Evolutionary conservation across 2,329 filamentous ascomycete species (phyloP).

Genomic region (Zasmidium cellare): DNA sequence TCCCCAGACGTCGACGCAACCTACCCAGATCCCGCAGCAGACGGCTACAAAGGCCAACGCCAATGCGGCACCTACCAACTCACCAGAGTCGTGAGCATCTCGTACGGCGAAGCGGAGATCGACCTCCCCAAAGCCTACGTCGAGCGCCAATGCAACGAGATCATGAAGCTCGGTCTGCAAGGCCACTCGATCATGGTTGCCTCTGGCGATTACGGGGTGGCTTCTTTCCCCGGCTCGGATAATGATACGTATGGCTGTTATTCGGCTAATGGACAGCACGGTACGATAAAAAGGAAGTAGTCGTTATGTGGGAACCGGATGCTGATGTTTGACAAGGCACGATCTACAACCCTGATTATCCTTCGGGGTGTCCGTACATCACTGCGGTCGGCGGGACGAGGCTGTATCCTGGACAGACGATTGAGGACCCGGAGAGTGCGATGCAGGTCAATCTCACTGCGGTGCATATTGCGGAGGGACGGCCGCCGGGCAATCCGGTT

Average conservation of each 20-base stretch:
- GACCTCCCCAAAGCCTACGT: constrained; percentile 55
- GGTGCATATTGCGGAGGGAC: not conserved
- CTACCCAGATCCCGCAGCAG: constrained; percentile 40
- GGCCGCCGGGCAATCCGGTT: constrained; percentile 2
- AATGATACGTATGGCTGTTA: constrained; percentile 32
- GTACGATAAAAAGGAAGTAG: not conserved
- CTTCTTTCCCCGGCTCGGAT: constrained; percentile 25
- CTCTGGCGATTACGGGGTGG: constrained; percentile 25
- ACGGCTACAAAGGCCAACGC: constrained; percentile 46
- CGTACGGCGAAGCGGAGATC: constrained; percentile 55
- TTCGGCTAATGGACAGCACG: constrained; percentile 13
- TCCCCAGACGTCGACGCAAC: constrained; percentile 45
- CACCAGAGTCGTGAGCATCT: constrained; percentile 57
- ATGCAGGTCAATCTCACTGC: not conserved
- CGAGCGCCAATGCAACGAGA: constrained; percentile 41
- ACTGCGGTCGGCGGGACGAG: constrained; percentile 43
- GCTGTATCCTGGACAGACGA: not conserved
- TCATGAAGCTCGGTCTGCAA: constrained; percentile 48
- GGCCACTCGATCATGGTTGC: constrained; percentile 35
- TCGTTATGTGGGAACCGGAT: too few species aligned
- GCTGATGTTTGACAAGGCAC: constrained; percentile 4
- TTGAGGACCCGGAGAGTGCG: not conserved
- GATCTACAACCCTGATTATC: constrained; percentile 22
- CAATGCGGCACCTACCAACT: constrained; percentile 50
- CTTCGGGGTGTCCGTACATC: constrained; percentile 25